These are phyloP conservation scores for Ulota crispa DNA, from an alignment of 225 moss, liverwort and hornwort genomes.

Conservation along the genomic window DNA sequence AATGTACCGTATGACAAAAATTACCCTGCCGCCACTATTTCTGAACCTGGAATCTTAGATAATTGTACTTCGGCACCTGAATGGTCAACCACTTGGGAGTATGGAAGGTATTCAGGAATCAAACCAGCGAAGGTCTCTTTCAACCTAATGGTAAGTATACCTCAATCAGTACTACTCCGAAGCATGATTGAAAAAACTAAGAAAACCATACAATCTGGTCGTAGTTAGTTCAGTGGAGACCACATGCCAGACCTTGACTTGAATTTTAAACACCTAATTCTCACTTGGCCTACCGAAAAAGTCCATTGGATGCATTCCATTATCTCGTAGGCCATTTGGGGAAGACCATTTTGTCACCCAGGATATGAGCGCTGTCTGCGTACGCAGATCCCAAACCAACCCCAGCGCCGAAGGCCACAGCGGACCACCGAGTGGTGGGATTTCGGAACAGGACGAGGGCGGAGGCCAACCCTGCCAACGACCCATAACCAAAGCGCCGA, in stretches of 20 bases:
- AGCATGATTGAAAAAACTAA: not conserved
- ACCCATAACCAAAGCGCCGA: slow-evolving; percentile 45
- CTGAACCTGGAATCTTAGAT: too few relatives aligned
- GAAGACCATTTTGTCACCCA: slow-evolving; percentile 29
- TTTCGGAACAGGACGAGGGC: slow-evolving; percentile 45
- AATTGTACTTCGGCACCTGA: too few relatives aligned
- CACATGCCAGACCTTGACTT: not conserved
- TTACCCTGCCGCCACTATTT: too few relatives aligned
- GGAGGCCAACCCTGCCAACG: slow-evolving; percentile 37
- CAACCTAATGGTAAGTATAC: too few relatives aligned
- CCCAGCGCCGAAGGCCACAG: slow-evolving; percentile 45
- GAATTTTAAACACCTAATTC: not conserved
- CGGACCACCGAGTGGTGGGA: slow-evolving; percentile 36
- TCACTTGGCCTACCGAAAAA: not conserved
- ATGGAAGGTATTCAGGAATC: too few relatives aligned
- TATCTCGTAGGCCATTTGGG: slow-evolving; percentile 36
- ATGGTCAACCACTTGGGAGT: too few relatives aligned
- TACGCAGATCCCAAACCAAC: slow-evolving; percentile 39
- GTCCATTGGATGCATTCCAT: not conserved
- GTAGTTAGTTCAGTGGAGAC: not conserved
- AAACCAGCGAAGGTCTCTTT: too few relatives aligned
- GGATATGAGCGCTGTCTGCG: slow-evolving; percentile 38
- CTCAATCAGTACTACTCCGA: not conserved
- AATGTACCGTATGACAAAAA: too few relatives aligned
- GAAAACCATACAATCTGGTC: not conserved